These are phyloP conservation scores for Cutaneotrichosporon sp. DNA, from an alignment of 1,284 basidiomycete species.

Conservation along the genomic window DNA sequence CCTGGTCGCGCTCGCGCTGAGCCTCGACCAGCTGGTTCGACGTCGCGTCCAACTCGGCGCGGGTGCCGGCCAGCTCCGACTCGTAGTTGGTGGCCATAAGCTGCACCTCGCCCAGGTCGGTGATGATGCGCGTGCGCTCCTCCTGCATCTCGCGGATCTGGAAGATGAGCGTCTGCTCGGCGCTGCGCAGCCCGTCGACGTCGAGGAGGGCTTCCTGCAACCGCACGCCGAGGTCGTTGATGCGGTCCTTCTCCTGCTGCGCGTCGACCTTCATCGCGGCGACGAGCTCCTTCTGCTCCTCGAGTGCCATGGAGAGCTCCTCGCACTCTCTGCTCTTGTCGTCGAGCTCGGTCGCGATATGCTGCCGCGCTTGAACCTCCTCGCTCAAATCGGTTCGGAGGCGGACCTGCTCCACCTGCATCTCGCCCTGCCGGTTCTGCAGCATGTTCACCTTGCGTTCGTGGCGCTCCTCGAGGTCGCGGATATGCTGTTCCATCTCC, in stretches of 20 bases:
- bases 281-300: constrained; percentile 40
- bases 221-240: constrained; percentile 56
- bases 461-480: constrained; percentile 65
- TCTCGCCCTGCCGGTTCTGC: constrained; percentile 67
- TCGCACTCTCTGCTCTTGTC: constrained; percentile 39
- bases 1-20: constrained; percentile 69
- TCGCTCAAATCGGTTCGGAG: constrained; percentile 45
- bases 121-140: constrained; percentile 69
- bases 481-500: constrained; percentile 56
- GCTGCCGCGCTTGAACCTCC: constrained; percentile 43
- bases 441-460: constrained; percentile 64
- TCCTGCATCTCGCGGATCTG: constrained; percentile 68
- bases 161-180: constrained; percentile 57
- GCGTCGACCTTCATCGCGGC: constrained; percentile 56
- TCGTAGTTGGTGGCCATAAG: constrained; percentile 70
- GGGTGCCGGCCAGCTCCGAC: constrained; percentile 61
- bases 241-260: constrained; percentile 59
- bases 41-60: constrained; percentile 48
- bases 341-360: constrained; percentile 39
- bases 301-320: constrained; percentile 34
- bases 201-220: constrained; percentile 67
- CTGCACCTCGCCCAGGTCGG: constrained; percentile 71
- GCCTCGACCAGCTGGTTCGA: constrained; percentile 66
- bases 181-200: constrained; percentile 59
- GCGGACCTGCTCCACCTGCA: constrained; percentile 54